These are phyloP conservation scores for Debaryomyces fabryi DNA, from an alignment of 1,139 yeast genomes.

Conservation along the genomic window DNA sequence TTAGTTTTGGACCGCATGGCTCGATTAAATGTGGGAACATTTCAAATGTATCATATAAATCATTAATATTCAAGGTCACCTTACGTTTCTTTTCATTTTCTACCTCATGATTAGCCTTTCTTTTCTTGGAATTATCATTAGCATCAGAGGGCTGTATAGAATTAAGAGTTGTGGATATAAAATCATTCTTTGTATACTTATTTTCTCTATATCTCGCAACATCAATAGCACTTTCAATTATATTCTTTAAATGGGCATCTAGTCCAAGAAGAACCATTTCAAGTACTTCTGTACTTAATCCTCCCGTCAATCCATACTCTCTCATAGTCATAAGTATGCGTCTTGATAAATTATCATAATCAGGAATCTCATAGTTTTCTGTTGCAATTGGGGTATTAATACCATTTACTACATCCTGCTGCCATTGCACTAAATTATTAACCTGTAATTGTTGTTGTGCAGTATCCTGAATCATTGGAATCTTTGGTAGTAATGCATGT, in stretches of 20 bases:
- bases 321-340: constrained; percentile 83
- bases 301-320: constrained; percentile 90
- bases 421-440: constrained; percentile 77
- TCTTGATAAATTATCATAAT: constrained; percentile 65
- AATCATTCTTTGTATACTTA: constrained; percentile 52
- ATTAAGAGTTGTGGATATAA: constrained; percentile 20
- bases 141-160: constrained; percentile 16
- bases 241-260: constrained; percentile 73
- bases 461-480: constrained; percentile 74
- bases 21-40: constrained; percentile 70
- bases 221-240: constrained; percentile 77
- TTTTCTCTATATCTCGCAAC: constrained; percentile 62
- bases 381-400: constrained; percentile 80
- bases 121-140: constrained; percentile 17
- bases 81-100: constrained; percentile 27
- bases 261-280: constrained; percentile 80
- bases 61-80: constrained; percentile 62
- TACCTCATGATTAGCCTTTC: constrained; percentile 24
- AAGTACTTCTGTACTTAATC: constrained; percentile 68
- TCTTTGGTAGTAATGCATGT: constrained; percentile 81
- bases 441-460: constrained; percentile 52
- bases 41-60: constrained; percentile 62
- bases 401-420: constrained; percentile 91
- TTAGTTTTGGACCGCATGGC: constrained; percentile 61
- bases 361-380: constrained; percentile 83